These are phyloP conservation scores for Atkinsonella texensis DNA, from an alignment of 2,329 filamentous ascomycete genomes.

Conservation along the genomic window DNA sequence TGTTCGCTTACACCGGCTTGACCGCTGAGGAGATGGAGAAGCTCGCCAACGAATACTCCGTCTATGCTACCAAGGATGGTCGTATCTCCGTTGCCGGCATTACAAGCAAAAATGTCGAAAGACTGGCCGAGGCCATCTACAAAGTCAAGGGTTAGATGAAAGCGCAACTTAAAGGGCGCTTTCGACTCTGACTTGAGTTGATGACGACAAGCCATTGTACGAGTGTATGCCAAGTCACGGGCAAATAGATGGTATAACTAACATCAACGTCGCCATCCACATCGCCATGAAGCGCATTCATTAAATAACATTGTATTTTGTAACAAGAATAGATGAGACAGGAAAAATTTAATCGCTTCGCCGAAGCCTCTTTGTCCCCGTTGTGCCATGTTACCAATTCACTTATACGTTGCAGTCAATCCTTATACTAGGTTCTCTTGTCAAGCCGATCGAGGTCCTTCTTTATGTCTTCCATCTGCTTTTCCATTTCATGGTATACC, in stretches of 20 bases:
- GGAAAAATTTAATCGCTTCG: not conserved
- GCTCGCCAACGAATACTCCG: slow-evolving; percentile 89
- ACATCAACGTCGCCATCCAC: not conserved
- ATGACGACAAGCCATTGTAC: not conserved
- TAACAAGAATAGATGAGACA: not conserved
- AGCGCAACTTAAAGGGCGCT: not conserved
- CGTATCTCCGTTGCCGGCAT: slow-evolving; percentile 80
- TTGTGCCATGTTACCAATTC: not conserved
- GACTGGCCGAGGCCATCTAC: slow-evolving; percentile 73
- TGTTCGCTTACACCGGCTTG: slow-evolving; percentile 98
- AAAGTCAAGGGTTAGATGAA: slow-evolving; percentile 57
- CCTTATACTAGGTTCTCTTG: not conserved
- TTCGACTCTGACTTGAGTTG: not conserved
- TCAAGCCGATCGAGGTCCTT: slow-evolving; percentile 30
- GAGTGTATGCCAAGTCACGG: not conserved
- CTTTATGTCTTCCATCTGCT: slow-evolving; percentile 36
- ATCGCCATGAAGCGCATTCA: too few relatives aligned
- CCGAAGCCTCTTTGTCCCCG: not conserved
- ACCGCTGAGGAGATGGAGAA: slow-evolving; percentile 82
- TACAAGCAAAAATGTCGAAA: slow-evolving; percentile 65
- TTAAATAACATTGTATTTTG: not conserved
- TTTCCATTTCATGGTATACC: slow-evolving; percentile 36
- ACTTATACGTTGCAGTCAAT: not conserved
- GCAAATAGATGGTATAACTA: not conserved
- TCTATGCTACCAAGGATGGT: slow-evolving; percentile 92